A percentile compares a stretch with the other conserved stretches of the same genome.
Conservation (phyloP, 2,329 filamentous ascomycete species). For the Neurospora crassa region DNA sequence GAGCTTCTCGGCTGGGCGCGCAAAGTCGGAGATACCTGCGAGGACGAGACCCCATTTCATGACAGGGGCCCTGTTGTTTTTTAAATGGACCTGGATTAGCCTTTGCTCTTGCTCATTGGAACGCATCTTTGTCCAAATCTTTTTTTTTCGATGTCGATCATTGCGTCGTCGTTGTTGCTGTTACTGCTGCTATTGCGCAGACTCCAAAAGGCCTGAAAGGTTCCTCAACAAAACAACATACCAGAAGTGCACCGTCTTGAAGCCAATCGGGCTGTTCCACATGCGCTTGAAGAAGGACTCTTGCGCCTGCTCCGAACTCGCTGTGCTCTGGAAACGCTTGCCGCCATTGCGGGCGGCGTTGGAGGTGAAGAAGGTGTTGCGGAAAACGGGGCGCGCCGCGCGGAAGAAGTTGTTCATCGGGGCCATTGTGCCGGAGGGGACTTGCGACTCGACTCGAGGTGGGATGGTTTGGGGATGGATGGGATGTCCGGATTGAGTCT, state of each 20-base stretch:
- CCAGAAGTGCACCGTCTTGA: conserved; percentile 99
- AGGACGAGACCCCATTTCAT: conserved; percentile 97
- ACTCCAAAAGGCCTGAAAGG: not conserved
- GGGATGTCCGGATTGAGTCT: not conserved
- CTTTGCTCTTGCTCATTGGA: not conserved
- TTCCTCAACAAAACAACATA: conserved; percentile 31
- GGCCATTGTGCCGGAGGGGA: conserved; percentile 11
- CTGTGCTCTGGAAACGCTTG: conserved; percentile 64
- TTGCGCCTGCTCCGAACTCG: conserved; percentile 36
- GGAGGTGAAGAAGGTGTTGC: conserved; percentile 36
- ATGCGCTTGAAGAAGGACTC: conserved; percentile 62
- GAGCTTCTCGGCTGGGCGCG: conserved; percentile 83
- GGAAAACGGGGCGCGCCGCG: conserved; percentile 46
- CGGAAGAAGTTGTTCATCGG: conserved; percentile 32
- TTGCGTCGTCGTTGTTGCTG: too few species aligned
- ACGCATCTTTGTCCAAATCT: not conserved
- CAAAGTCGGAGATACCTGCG: conserved; percentile 84
- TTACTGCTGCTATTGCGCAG: not conserved
- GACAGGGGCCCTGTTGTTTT: conserved; percentile 64
- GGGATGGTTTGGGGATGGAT: conserved; percentile 1
- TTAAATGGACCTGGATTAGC: not conserved
- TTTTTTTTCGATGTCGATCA: too few species aligned
- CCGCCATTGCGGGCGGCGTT: conserved; percentile 27
- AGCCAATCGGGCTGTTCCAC: conserved; percentile 71
- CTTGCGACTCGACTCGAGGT: not conserved